These are phyloP conservation scores for Saccharomyces cerevisiae DNA, from an alignment of 805 yeast species.

Conservation along the genomic window DNA sequence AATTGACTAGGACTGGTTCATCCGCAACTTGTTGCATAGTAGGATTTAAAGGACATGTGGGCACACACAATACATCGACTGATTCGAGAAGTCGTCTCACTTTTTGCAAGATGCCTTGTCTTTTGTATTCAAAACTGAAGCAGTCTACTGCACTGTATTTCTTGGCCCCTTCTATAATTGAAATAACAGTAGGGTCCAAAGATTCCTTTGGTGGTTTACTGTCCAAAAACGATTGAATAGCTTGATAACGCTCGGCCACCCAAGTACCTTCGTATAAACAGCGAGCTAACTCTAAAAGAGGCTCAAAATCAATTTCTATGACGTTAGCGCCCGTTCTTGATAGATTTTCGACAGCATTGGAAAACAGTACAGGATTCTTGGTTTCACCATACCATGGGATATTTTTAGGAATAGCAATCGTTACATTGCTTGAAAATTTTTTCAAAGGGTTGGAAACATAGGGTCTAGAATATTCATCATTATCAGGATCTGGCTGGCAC, in stretches of 20 bases:
- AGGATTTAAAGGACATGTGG: conserved; percentile 92
- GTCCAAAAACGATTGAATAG: conserved; percentile 62
- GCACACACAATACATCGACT: conserved; percentile 75
- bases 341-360: conserved; percentile 50
- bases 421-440: conserved; percentile 50
- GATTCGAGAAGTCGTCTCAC: conserved; percentile 46
- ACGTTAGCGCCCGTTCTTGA: conserved; percentile 50
- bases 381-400: conserved; percentile 75
- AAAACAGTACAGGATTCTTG: conserved; percentile 65
- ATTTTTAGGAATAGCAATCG: conserved; percentile 66
- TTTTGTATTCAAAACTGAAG: conserved; percentile 77
- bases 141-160: conserved; percentile 73
- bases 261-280: conserved; percentile 96
- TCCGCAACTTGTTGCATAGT: conserved; percentile 59
- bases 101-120: conserved; percentile 68
- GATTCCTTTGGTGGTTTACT: conserved; percentile 61
- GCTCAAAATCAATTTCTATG: conserved; percentile 60
- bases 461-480: conserved; percentile 74
- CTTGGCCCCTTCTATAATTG: conserved; percentile 72
- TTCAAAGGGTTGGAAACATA: conserved; percentile 60
- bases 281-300: conserved; percentile 71
- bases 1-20: conserved; percentile 78
- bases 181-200: conserved; percentile 75
- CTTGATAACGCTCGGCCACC: conserved; percentile 93
- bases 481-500: conserved; percentile 57